Evolutionary conservation across 78 protist species (phyloP).

Genomic region (Pigoraptor vietnamica): DNA sequence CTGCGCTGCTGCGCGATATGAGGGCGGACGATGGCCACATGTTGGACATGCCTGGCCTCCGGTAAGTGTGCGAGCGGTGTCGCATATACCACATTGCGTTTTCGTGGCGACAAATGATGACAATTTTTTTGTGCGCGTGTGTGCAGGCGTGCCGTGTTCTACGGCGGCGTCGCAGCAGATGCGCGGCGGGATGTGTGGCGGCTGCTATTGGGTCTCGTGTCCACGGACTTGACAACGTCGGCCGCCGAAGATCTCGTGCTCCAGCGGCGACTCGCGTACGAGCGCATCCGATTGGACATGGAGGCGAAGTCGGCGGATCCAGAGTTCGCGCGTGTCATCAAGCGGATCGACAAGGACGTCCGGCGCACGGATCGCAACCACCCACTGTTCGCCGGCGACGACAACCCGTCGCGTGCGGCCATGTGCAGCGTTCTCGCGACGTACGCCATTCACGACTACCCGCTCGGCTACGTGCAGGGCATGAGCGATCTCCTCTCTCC

Average conservation of each 20-base stretch:
- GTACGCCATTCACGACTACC: neutral
- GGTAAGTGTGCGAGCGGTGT: too few species aligned
- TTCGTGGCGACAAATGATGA: neutral
- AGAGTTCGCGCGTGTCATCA: neutral
- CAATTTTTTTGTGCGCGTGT: neutral
- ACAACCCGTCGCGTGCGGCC: neutral
- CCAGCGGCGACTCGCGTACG: neutral
- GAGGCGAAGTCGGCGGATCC: neutral
- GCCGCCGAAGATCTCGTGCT: neutral
- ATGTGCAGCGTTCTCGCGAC: neutral
- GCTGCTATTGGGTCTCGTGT: neutral
- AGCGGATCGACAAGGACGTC: neutral
- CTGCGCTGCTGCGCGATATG: neutral
- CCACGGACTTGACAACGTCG: neutral
- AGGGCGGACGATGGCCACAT: neutral
- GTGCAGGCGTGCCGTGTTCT: neutral
- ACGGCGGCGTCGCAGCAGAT: neutral
- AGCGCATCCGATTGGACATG: neutral
- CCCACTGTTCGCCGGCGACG: neutral
- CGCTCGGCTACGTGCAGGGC: constrained; percentile 11
- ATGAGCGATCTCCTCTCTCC: constrained; percentile 6
- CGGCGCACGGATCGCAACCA: constrained; percentile 1
- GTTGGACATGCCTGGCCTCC: neutral
- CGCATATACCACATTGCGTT: too few species aligned
- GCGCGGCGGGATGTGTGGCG: neutral